Evolutionary conservation across 371 early-diverging fungal genomes (phyloP).

Genomic region (Enterospora canceri): DNA sequence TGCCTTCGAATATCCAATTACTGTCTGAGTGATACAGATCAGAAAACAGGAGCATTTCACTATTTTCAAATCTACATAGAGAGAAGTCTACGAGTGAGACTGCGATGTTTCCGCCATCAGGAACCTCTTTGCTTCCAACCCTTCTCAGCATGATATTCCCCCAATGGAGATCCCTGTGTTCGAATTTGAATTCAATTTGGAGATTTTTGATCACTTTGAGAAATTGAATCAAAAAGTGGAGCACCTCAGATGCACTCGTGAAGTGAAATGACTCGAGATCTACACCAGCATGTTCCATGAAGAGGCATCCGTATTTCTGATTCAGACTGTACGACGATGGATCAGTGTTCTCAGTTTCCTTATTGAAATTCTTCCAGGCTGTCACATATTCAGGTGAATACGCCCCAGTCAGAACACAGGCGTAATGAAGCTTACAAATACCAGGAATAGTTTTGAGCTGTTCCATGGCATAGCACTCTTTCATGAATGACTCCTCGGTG

Average conservation of each 20-base stretch:
- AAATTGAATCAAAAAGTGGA: constrained; percentile 59
- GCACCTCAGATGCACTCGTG: constrained; percentile 54
- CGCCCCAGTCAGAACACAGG: constrained; percentile 26
- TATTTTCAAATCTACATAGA: constrained; percentile 23
- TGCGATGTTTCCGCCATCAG: background rate
- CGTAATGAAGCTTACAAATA: constrained; percentile 19
- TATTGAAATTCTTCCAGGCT: constrained; percentile 63
- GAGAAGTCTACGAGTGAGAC: constrained; percentile 48
- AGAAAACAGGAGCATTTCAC: constrained; percentile 26
- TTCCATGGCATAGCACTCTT: constrained; percentile 29
- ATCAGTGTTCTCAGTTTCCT: constrained; percentile 60
- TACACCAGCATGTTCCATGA: constrained; percentile 62
- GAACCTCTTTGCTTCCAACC: background rate
- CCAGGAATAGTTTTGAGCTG: constrained; percentile 21
- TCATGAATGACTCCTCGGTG: constrained; percentile 16
- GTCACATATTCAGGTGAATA: constrained; percentile 26
- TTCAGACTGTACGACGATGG: constrained; percentile 53
- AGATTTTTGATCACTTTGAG: constrained; percentile 60
- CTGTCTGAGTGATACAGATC: constrained; percentile 57
- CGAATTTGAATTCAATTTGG: constrained; percentile 60
- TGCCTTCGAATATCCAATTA: constrained; percentile 62
- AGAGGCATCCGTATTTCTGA: constrained; percentile 60
- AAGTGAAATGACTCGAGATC: constrained; percentile 60
- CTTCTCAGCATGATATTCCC: constrained; percentile 64
- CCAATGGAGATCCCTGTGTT: constrained; percentile 76